Conservation (phyloP, 2,329 filamentous ascomycete genomes). For the Colletotrichum eremochloae region DNA sequence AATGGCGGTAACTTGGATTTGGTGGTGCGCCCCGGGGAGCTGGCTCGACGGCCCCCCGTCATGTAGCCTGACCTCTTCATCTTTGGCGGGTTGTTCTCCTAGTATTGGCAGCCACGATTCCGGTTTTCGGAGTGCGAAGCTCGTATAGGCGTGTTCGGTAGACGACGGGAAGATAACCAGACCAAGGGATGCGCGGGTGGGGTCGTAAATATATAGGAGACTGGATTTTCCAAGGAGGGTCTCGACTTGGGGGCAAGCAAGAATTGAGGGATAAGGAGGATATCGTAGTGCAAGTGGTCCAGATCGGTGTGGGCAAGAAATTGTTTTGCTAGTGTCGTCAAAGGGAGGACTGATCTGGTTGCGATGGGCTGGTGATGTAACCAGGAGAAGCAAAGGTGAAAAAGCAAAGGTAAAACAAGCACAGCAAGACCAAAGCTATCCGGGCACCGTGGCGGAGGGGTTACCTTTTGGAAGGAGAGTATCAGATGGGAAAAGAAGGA, state of each 20-base stretch:
- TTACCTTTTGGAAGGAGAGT: conserved; percentile 38
- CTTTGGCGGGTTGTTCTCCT: conserved; percentile 4
- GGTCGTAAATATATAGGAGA: conserved; percentile 33
- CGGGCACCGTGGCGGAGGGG: conserved; percentile 36
- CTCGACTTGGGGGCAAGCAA: not conserved
- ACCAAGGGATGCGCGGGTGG: conserved; percentile 8
- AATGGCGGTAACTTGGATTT: conserved; percentile 48
- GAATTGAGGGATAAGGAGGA: conserved; percentile 32
- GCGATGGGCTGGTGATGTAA: conserved; percentile 38
- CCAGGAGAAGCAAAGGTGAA: conserved; percentile 37
- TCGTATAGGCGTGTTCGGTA: conserved; percentile 1
- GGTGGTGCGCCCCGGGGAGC: conserved; percentile 26
- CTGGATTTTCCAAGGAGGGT: not conserved
- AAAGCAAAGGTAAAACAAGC: conserved; percentile 42
- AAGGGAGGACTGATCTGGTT: conserved; percentile 29
- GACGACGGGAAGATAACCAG: not conserved
- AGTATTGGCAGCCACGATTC: conserved; percentile 21
- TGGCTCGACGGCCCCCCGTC: conserved; percentile 36
- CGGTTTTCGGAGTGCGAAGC: not conserved
- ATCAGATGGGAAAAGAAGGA: conserved; percentile 34
- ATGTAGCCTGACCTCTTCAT: conserved; percentile 42
- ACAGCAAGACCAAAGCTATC: conserved; percentile 33
- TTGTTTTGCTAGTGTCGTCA: conserved; percentile 35
- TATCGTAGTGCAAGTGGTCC: conserved; percentile 21
- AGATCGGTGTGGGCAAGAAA: conserved; percentile 37